phyloP scores from a whole-genome alignment of 2,329 filamentous ascomycete genomes.

The Aspergillus unguis region DNA sequence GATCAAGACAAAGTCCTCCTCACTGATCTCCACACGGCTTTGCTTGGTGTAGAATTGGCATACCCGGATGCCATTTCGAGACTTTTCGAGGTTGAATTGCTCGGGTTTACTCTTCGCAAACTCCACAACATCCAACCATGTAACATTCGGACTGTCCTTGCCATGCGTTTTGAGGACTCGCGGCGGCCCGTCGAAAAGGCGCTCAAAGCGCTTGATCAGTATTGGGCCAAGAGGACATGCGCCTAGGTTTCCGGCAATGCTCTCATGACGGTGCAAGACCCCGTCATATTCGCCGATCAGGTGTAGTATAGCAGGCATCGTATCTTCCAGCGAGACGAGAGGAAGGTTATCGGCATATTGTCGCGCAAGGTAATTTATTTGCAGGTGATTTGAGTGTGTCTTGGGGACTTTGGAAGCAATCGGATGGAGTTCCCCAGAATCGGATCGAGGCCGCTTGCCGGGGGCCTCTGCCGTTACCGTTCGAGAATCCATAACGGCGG shows the following conservation, averaged over 20 bases:
- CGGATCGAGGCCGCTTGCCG: constrained; percentile 47
- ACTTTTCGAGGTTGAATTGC: constrained; percentile 70
- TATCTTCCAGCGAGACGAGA: constrained; percentile 63
- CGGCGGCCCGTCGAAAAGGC: constrained; percentile 78
- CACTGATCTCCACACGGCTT: constrained; percentile 75
- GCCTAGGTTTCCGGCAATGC: constrained; percentile 78
- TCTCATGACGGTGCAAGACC: constrained; percentile 80
- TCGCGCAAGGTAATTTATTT: constrained; percentile 66
- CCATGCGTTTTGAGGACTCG: constrained; percentile 61
- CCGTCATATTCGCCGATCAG: constrained; percentile 79
- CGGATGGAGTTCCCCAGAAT: constrained; percentile 38
- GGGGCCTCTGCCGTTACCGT: constrained; percentile 36
- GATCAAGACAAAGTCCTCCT: constrained; percentile 84
- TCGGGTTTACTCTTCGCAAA: constrained; percentile 77
- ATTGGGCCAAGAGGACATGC: constrained; percentile 79
- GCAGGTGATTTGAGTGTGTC: constrained; percentile 56
- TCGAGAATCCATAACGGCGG: constrained; percentile 33
- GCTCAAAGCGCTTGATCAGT: constrained; percentile 79
- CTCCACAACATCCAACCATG: constrained; percentile 81
- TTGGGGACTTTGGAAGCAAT: constrained; percentile 52
- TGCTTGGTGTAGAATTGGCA: constrained; percentile 83
- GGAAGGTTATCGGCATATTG: constrained; percentile 61
- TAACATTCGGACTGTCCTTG: constrained; percentile 61
- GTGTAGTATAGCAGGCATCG: constrained; percentile 68
- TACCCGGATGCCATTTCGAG: constrained; percentile 64